Percentiles rank a stretch among this genome's conserved stretches.
Conservation (phyloP, 1,139 yeast genomes). For the Scheffersomyces segobiensis region DNA sequence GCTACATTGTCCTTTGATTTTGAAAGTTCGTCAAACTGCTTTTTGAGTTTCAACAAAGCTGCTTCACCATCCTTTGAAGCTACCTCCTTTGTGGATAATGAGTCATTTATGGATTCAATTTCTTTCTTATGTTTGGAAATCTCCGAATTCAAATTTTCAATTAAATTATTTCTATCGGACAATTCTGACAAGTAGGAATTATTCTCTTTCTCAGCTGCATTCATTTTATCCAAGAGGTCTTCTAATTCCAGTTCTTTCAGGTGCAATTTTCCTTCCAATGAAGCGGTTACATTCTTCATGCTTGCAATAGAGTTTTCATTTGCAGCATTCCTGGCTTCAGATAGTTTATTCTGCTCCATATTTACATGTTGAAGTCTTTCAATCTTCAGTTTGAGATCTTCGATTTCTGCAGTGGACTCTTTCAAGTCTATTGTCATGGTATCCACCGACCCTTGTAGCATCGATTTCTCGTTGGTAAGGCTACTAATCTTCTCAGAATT, state of each 20-base stretch:
- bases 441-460: constrained; percentile 6
- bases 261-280: constrained; percentile 1
- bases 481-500: constrained; percentile 10
- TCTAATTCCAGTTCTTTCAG: constrained; percentile 2
- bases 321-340: constrained; percentile 1
- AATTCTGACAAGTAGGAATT: not conserved
- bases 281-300: not conserved
- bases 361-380: constrained; percentile 1
- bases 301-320: not conserved
- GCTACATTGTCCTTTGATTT: not conserved
- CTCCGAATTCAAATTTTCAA: not conserved
- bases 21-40: not conserved
- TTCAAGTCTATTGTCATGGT: not conserved
- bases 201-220: not conserved
- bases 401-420: constrained; percentile 5
- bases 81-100: not conserved
- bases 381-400: constrained; percentile 4
- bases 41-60: not conserved
- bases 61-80: not conserved
- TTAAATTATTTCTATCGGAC: not conserved
- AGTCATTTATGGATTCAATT: not conserved
- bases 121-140: constrained; percentile 1
- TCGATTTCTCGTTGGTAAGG: constrained; percentile 9
- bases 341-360: constrained; percentile 4
- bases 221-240: not conserved